Evolutionary conservation across 768 basidiomycete species (phyloP).

Genomic region (Suillus lakei): DNA sequence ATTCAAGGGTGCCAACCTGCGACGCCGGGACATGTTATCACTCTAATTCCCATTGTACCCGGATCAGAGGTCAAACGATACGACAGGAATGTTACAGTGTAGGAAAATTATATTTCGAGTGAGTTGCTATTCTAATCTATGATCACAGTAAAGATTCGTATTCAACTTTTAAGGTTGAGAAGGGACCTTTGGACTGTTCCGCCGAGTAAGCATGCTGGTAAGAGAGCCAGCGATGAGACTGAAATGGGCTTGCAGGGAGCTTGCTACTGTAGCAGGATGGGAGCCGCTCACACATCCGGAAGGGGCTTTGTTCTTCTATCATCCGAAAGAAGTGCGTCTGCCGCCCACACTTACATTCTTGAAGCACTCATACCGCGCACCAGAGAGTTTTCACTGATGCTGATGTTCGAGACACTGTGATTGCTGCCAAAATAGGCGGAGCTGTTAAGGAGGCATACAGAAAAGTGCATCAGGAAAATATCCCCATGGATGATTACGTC

Average conservation of each 20-base stretch:
- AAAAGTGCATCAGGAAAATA: background rate
- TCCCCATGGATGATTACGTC: background rate
- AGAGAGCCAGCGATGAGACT: background rate
- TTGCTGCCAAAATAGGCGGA: background rate
- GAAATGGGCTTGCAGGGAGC: background rate
- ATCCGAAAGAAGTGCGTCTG: background rate
- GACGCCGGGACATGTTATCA: background rate
- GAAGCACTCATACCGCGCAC: background rate
- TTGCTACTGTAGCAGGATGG: background rate
- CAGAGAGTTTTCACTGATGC: slow-evolving; percentile 1
- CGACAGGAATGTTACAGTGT: background rate
- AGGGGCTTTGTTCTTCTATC: slow-evolving; percentile 1
- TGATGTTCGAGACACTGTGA: background rate
- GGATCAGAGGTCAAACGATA: background rate
- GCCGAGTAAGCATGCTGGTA: background rate
- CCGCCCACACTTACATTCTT: background rate
- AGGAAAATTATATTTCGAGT: background rate
- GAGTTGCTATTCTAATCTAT: background rate
- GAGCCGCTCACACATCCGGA: background rate
- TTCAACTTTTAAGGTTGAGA: background rate
- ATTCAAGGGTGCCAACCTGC: background rate
- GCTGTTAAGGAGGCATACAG: background rate
- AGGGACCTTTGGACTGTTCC: background rate
- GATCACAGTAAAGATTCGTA: background rate
- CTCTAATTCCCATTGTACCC: background rate